Evolutionary conservation across 2,329 filamentous ascomycete species (phyloP), one percentile per base, ranked within the genome.

Genomic region (Leptographium radiaticola): DNA sequence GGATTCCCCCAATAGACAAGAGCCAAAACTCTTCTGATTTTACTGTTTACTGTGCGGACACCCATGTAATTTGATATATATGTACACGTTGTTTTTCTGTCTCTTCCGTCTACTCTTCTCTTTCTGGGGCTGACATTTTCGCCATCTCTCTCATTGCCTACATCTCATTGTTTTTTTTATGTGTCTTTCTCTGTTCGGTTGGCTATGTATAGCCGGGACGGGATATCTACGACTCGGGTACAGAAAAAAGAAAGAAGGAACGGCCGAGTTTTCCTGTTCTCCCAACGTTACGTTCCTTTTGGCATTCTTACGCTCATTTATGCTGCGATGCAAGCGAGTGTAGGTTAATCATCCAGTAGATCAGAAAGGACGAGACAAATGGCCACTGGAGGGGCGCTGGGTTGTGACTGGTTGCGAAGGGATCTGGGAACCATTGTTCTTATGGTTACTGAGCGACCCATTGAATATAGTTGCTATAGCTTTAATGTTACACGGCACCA

Each of bases 1-100:
- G 55, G 34, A 54, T 48, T 38, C 25, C 42, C 43, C 34, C 43
- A 40, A 58, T 58, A 58, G 57, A 58, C 54, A 55, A 52, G 50
- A 53, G 30, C n/a, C 43, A 2, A 31, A 25, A 25, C 25, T 36
- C 44, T 44, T 38, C 2, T n/a, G 12, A 40, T 40, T 31, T 42
- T 16, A 13, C 49, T 45, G 30, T 40, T 49, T n/a, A 40, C 38
- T 34, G 47, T 20, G 51, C 43, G 44, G 52, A 45, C 43, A 49
- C 51, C 34, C 36, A 52, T 56, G 55, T 55, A 58, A 45, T 52
- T 49, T 38, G 54, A 51, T 49, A 47, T 52, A 53, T 44, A 56
- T 51, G 49, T 54, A 48, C 30, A 51, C 20, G 45, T 38, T 48
- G 15, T 42, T 18, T 31, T 36, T 30, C 13, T 45, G 6, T n/a